These are phyloP conservation scores for Capsicum baccatum DNA, from an alignment of 257 asterid species.

Conservation along the genomic window DNA sequence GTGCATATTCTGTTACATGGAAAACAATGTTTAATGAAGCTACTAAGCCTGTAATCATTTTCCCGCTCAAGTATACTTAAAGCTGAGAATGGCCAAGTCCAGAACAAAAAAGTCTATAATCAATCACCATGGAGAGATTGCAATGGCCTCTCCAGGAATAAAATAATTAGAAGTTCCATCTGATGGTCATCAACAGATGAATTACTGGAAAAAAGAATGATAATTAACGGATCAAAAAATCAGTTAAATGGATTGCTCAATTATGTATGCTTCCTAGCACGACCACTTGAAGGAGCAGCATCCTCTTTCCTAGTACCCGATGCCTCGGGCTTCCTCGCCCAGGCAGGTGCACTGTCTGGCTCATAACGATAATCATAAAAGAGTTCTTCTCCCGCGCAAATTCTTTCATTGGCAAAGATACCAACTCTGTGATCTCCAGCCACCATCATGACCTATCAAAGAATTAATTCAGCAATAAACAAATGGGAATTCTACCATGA, in stretches of 20 bases:
- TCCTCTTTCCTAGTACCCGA: conserved; percentile 58
- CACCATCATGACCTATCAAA: conserved; percentile 85
- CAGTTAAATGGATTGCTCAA: conserved; percentile 26
- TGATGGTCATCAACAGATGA: conserved; percentile 14
- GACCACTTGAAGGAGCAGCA: conserved; percentile 47
- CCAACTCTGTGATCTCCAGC: conserved; percentile 98
- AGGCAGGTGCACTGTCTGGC: conserved; percentile 90
- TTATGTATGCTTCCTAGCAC: conserved; percentile 56
- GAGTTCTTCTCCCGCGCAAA: conserved; percentile 88
- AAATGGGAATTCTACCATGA: conserved; percentile 1
- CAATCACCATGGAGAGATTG: conserved; percentile 21
- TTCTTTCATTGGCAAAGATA: conserved; percentile 84
- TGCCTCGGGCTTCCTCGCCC: conserved; percentile 90
- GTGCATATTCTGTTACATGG: conserved; percentile 21
- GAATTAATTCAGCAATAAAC: background rate
- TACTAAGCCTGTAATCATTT: background rate
- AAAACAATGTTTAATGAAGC: conserved; percentile 8
- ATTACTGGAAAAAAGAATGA: conserved; percentile 34
- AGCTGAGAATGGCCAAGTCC: background rate
- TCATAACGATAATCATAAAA: conserved; percentile 91
- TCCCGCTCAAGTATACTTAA: conserved; percentile 3
- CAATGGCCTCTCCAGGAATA: conserved; percentile 26
- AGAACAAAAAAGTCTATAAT: conserved; percentile 21
- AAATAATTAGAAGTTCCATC: conserved; percentile 23
- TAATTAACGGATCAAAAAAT: conserved; percentile 14